Percentiles rank a stretch among this genome's conserved stretches.
Conservation (phyloP, 345 rosid genomes). For the Hypericum perforatum region DNA sequence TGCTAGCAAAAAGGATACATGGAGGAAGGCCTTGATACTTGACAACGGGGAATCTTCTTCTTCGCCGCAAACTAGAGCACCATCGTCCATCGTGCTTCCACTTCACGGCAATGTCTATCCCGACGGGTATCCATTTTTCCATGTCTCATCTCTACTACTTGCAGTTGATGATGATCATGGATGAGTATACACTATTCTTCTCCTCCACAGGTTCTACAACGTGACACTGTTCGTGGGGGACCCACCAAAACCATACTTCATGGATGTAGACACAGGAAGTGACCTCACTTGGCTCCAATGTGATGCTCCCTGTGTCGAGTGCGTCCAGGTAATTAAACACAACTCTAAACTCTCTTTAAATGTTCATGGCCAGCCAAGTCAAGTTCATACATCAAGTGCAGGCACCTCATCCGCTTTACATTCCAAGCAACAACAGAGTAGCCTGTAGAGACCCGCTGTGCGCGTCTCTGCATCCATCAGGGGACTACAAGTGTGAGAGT, state of each 20-base stretch:
- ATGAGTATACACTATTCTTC: not conserved
- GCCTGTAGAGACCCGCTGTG: constrained; percentile 67
- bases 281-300: constrained; percentile 99
- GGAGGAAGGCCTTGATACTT: constrained; percentile 22
- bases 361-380: too few relatives aligned
- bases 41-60: constrained; percentile 15
- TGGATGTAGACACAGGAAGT: constrained; percentile 89
- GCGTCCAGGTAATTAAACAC: constrained; percentile 36
- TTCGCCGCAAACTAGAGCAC: constrained; percentile 32
- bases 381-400: too few relatives aligned
- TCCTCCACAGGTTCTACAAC: constrained; percentile 51
- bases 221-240: constrained; percentile 68
- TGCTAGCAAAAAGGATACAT: constrained; percentile 7
- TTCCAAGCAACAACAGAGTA: constrained; percentile 59
- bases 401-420: constrained; percentile 90
- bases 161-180: not conserved
- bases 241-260: constrained; percentile 78
- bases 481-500: constrained; percentile 39
- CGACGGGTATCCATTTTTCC: constrained; percentile 30
- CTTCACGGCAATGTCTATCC: constrained; percentile 80
- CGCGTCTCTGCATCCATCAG: constrained; percentile 48
- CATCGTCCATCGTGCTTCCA: constrained; percentile 52
- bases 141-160: not conserved
- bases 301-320: constrained; percentile 64
- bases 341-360: not conserved